phyloP scores from a whole-genome alignment of 1,139 yeast species.

The Protomyces arabidopsidicola region DNA sequence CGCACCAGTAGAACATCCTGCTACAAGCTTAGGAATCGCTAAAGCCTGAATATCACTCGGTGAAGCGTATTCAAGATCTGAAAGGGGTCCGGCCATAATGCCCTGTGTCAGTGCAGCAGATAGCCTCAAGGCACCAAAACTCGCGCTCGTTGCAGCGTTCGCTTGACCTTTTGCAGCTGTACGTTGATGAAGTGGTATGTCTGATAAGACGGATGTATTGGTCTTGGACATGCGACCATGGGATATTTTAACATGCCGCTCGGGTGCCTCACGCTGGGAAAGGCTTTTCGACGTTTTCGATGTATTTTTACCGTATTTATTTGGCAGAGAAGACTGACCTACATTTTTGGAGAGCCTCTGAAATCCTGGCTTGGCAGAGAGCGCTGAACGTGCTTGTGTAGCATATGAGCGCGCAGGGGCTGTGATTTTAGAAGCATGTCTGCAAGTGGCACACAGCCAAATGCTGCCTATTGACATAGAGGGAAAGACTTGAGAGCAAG shows the following conservation, averaged over 20 bases:
- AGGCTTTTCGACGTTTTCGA: background rate
- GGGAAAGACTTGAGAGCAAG: no score
- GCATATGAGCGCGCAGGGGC: background rate
- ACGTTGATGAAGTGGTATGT: conserved; percentile 10
- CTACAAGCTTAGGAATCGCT: conserved; percentile 50
- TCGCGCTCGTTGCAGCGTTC: background rate
- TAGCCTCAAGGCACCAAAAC: conserved; percentile 60
- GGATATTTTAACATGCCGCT: background rate
- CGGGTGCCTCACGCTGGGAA: background rate
- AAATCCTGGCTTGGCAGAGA: background rate
- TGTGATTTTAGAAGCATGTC: background rate
- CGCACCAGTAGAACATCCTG: conserved; percentile 34
- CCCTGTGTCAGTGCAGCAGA: conserved; percentile 64
- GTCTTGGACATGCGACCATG: conserved; percentile 22
- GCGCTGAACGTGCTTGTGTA: background rate
- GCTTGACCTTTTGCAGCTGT: conserved; percentile 13
- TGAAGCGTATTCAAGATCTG: conserved; percentile 37
- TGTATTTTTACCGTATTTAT: background rate
- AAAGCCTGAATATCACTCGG: conserved; percentile 66
- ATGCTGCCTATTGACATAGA: background rate
- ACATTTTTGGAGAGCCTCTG: background rate
- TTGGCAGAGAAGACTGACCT: background rate
- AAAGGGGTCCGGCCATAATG: conserved; percentile 53
- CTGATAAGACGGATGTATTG: conserved; percentile 7
- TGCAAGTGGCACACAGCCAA: background rate